Evolutionary conservation across 768 basidiomycete genomes (phyloP).

Genomic region (Phaffia tasmanica): DNA sequence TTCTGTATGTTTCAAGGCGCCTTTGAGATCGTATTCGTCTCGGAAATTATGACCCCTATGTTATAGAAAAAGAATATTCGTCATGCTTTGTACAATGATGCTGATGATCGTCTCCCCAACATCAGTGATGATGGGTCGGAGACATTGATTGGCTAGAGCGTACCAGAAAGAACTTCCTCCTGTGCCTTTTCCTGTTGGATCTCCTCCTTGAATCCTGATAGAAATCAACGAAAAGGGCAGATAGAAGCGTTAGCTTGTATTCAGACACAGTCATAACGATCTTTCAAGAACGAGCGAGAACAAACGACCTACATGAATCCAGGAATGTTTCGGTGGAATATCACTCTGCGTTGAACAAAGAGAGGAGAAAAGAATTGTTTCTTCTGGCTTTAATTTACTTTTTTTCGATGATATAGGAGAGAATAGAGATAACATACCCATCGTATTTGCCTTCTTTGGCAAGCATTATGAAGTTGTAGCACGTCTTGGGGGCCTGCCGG

Average conservation of each 20-base stretch:
- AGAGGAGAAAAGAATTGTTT: too few relatives aligned
- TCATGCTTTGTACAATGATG: too few relatives aligned
- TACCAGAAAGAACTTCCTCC: constrained; percentile 78
- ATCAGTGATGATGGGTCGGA: too few relatives aligned
- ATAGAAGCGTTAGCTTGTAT: not conserved
- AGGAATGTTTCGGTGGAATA: constrained; percentile 26
- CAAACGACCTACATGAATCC: not conserved
- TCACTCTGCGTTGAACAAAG: constrained; percentile 7
- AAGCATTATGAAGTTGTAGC: constrained; percentile 94
- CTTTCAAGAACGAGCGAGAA: not conserved
- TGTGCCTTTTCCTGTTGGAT: constrained; percentile 88
- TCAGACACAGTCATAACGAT: not conserved
- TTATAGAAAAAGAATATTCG: too few relatives aligned
- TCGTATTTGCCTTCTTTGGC: constrained; percentile 85
- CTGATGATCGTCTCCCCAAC: too few relatives aligned
- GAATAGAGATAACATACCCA: constrained; percentile 45
- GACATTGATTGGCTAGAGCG: too few relatives aligned
- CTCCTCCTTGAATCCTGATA: constrained; percentile 83
- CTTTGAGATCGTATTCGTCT: constrained; percentile 81
- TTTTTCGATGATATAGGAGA: not conserved
- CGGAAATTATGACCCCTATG: constrained; percentile 75
- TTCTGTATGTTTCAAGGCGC: constrained; percentile 73
- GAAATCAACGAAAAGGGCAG: constrained; percentile 4
- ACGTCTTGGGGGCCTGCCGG: constrained; percentile 82
- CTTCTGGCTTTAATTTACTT: too few relatives aligned